Conservation (phyloP, 306 rosid species). For the Castanea mollissima region DNA sequence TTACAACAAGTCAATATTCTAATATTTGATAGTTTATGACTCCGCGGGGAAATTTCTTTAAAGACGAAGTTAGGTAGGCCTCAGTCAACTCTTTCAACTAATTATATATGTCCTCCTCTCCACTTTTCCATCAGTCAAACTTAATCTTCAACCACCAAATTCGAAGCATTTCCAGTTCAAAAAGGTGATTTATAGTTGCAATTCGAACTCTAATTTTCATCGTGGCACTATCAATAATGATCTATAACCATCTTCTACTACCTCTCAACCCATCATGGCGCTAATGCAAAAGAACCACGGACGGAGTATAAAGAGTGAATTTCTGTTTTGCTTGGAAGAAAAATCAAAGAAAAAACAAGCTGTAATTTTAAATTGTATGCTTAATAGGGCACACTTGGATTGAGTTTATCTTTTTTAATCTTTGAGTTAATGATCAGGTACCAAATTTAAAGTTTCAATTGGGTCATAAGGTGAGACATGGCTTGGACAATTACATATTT, state of each 20-base stretch:
- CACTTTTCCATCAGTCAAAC: not conserved
- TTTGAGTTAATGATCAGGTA: not conserved
- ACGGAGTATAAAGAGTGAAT: constrained; percentile 22
- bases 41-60: not conserved
- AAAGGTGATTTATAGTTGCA: not conserved
- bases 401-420: not conserved
- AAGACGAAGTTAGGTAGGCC: not conserved
- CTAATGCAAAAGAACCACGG: constrained; percentile 9
- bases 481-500: no score
- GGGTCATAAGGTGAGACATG: no score
- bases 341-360: not conserved
- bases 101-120: not conserved
- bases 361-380: not conserved
- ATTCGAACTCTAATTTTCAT: constrained; percentile 1
- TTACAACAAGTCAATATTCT: no score
- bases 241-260: constrained; percentile 9
- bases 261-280: not conserved
- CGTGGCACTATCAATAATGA: constrained; percentile 39
- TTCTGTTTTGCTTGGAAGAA: not conserved
- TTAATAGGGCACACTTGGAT: not conserved
- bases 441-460: not conserved
- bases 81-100: not conserved
- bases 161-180: not conserved
- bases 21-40: no score
- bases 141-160: not conserved